phyloP scores from a whole-genome alignment of 116 monocot genomes.

The Iris pallida region DNA sequence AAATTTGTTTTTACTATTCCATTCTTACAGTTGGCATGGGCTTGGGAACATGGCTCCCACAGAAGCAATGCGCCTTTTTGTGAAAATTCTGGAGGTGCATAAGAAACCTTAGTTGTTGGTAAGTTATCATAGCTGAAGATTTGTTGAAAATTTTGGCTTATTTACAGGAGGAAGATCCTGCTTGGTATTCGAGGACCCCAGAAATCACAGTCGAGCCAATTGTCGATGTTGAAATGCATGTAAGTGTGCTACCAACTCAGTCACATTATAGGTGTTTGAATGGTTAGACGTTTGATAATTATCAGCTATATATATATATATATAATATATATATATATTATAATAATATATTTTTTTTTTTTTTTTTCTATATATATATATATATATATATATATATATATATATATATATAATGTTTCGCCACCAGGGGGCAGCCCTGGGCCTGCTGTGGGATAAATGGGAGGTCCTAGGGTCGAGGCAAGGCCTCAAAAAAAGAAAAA shows the following conservation, averaged over 20 bases:
- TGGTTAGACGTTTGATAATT: background rate
- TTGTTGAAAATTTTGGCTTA: conserved; percentile 13
- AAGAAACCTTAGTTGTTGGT: conserved; percentile 4
- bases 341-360: too few relatives aligned
- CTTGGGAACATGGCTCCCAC: conserved; percentile 95
- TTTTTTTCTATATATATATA: too few relatives aligned
- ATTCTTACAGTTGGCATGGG: conserved; percentile 76
- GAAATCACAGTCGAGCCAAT: conserved; percentile 46
- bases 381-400: too few relatives aligned
- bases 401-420: too few relatives aligned
- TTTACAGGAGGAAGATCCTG: conserved; percentile 93
- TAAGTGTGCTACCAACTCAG: conserved; percentile 28
- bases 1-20: background rate
- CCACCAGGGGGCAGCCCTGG: too few relatives aligned
- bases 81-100: conserved; percentile 90
- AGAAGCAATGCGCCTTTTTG: conserved; percentile 99
- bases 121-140: background rate
- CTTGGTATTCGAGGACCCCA: conserved; percentile 82
- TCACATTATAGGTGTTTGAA: background rate
- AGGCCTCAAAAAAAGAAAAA: too few relatives aligned
- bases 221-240: conserved; percentile 62
- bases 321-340: too few relatives aligned
- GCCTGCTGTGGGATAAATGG: too few relatives aligned
- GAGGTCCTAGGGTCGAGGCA: too few relatives aligned
- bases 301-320: too few relatives aligned